A percentile compares a stretch with the other conserved stretches of the same genome.
Conservation (phyloP, 768 basidiomycete genomes). For the Serendipita indica region DNA sequence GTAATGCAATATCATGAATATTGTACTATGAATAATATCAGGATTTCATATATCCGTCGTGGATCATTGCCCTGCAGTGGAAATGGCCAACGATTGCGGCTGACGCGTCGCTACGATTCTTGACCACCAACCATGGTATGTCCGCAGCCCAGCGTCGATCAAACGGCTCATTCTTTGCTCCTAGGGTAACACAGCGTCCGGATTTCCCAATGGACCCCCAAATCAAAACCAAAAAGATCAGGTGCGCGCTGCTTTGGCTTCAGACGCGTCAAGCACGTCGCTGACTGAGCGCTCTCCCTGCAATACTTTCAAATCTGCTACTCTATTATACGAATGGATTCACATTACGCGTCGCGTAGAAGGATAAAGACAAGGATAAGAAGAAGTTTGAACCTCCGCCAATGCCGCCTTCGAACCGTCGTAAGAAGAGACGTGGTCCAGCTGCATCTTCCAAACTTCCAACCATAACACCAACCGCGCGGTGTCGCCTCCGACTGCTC, state of each 20-base stretch:
- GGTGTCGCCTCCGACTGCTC: constrained; percentile 86
- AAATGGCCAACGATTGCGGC: neutral
- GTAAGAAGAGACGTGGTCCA: constrained; percentile 84
- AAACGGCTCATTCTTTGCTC: neutral
- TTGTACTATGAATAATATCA: too few species aligned
- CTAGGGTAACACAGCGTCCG: constrained; percentile 68
- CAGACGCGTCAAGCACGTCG: neutral
- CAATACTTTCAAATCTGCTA: neutral
- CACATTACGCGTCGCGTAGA: constrained; percentile 24
- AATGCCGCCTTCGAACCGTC: constrained; percentile 92
- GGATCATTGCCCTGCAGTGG: too few species aligned
- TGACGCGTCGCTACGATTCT: constrained; percentile 6
- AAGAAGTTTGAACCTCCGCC: constrained; percentile 99
- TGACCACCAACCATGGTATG: constrained; percentile 1
- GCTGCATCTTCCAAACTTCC: constrained; percentile 83
- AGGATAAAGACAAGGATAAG: constrained; percentile 39
- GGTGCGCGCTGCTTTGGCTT: neutral
- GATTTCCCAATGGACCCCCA: constrained; percentile 26
- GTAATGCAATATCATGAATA: too few species aligned
- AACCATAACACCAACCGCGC: constrained; percentile 82
- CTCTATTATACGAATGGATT: neutral
- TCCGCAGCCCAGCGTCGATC: neutral
- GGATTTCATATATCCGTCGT: too few species aligned
- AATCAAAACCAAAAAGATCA: constrained; percentile 30
- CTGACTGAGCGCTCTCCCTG: neutral